phyloP scores from a whole-genome alignment of 2,329 filamentous ascomycete genomes.

The Mollisiaceae sp. region DNA sequence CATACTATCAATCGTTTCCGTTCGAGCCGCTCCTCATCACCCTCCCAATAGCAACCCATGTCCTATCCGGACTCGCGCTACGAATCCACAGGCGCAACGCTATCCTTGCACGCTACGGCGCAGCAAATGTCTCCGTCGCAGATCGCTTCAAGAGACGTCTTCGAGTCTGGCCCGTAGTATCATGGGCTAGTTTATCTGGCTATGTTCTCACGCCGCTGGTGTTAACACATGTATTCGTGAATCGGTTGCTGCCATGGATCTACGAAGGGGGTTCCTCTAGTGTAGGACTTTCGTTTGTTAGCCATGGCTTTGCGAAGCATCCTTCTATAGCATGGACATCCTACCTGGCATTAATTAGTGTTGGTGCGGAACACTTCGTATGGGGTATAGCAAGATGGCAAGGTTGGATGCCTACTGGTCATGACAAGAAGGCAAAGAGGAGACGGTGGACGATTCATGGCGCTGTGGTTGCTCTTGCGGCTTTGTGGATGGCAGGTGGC shows the following conservation, averaged over 20 bases:
- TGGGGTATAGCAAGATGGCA: conserved; percentile 89
- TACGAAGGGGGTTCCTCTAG: conserved; percentile 87
- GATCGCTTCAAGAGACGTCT: conserved; percentile 47
- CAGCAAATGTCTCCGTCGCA: conserved; percentile 57
- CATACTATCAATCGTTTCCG: conserved; percentile 85
- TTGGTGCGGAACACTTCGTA: conserved; percentile 77
- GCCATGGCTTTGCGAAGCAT: conserved; percentile 81
- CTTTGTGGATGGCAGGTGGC: conserved; percentile 81
- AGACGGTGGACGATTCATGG: conserved; percentile 76
- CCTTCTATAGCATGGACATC: conserved; percentile 68
- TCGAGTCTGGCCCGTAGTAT: conserved; percentile 65
- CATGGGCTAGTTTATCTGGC: conserved; percentile 72
- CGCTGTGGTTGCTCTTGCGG: conserved; percentile 59
- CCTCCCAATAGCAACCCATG: conserved; percentile 75
- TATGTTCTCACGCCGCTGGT: conserved; percentile 72
- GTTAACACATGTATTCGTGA: conserved; percentile 74
- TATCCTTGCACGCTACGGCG: conserved; percentile 77
- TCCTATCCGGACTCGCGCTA: conserved; percentile 77
- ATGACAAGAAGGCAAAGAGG: conserved; percentile 62
- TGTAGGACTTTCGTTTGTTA: conserved; percentile 81
- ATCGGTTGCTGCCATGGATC: conserved; percentile 74
- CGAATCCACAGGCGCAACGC: conserved; percentile 76
- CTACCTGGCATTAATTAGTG: conserved; percentile 69
- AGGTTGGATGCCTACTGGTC: conserved; percentile 61
- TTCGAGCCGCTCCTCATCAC: conserved; percentile 81